Conservation (phyloP, 257 asterid species). For the Vinca minor region DNA sequence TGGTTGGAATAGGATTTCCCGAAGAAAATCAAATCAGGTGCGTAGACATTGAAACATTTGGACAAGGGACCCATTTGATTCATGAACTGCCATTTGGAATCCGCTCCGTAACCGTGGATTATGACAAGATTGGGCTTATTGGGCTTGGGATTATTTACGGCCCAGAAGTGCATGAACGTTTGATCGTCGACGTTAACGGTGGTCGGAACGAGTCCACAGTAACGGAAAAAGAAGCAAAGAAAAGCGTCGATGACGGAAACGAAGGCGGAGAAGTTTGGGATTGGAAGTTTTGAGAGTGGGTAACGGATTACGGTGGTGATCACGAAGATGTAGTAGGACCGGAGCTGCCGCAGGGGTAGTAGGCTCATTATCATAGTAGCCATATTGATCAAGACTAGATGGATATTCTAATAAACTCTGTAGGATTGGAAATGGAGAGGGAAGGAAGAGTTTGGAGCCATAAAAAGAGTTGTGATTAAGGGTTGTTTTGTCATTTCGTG, state of each 20-base stretch:
- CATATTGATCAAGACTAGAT: too few relatives aligned
- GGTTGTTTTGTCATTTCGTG: too few relatives aligned
- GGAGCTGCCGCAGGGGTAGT: too few relatives aligned
- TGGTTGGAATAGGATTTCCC: constrained; percentile 41
- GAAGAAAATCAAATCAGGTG: constrained; percentile 62
- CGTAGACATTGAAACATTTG: constrained; percentile 43
- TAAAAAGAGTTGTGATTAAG: too few relatives aligned
- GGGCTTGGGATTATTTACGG: constrained; percentile 33
- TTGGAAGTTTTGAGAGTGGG: constrained; percentile 29
- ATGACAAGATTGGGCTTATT: constrained; percentile 51
- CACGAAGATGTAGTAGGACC: constrained; percentile 29
- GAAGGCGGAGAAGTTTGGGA: constrained; percentile 37
- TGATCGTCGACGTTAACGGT: constrained; percentile 41
- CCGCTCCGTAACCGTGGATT: constrained; percentile 62
- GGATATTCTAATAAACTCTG: too few relatives aligned
- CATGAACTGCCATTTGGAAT: constrained; percentile 55
- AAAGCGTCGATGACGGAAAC: too few relatives aligned
- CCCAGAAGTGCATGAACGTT: constrained; percentile 61
- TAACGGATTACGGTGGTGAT: constrained; percentile 19
- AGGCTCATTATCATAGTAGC: too few relatives aligned
- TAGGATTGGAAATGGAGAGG: too few relatives aligned
- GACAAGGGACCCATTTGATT: constrained; percentile 33
- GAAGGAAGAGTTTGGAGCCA: too few relatives aligned
- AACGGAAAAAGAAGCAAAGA: too few relatives aligned
- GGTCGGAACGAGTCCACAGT: constrained; percentile 48